A percentile compares a stretch with the other conserved stretches of the same genome.
phyloP scores from a whole-genome alignment of 108 stramenopile species.

The Nitzschia sp. region DNA sequence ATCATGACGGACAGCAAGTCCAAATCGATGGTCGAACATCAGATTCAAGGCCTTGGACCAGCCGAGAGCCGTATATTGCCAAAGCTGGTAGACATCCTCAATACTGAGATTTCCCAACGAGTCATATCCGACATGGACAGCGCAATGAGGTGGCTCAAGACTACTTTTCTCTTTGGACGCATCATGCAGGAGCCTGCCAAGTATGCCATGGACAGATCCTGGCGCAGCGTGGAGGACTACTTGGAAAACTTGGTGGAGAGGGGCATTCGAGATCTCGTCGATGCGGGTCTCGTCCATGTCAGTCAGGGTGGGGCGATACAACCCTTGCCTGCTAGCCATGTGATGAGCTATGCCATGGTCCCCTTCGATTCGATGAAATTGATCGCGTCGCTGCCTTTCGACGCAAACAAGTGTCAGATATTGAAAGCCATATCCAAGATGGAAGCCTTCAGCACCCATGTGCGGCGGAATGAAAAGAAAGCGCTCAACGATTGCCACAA shows the following conservation, averaged over 20 bases:
- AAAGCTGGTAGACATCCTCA: slow-evolving; percentile 74
- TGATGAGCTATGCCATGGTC: slow-evolving; percentile 82
- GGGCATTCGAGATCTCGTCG: slow-evolving; percentile 6
- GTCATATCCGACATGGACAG: slow-evolving; percentile 59
- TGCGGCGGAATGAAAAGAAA: slow-evolving; percentile 80
- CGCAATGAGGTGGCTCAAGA: slow-evolving; percentile 67
- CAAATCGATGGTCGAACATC: slow-evolving; percentile 36
- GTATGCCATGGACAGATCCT: neutral
- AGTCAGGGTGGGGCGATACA: slow-evolving; percentile 20
- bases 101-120: slow-evolving; percentile 81
- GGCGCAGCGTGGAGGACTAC: slow-evolving; percentile 3
- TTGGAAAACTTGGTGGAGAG: slow-evolving; percentile 4
- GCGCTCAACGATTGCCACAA: slow-evolving; percentile 81
- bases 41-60: slow-evolving; percentile 56
- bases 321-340: slow-evolving; percentile 49
- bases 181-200: slow-evolving; percentile 39
- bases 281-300: slow-evolving; percentile 11
- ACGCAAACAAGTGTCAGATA: slow-evolving; percentile 59
- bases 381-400: slow-evolving; percentile 65
- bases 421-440: slow-evolving; percentile 65
- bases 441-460: slow-evolving; percentile 61
- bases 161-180: slow-evolving; percentile 65
- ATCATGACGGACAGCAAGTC: slow-evolving; percentile 78
- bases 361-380: slow-evolving; percentile 70
- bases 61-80: slow-evolving; percentile 67